Percentiles rank a stretch among this genome's conserved stretches.
Conservation (phyloP, 2,329 filamentous ascomycete genomes). For the Neofusicoccum sp. region DNA sequence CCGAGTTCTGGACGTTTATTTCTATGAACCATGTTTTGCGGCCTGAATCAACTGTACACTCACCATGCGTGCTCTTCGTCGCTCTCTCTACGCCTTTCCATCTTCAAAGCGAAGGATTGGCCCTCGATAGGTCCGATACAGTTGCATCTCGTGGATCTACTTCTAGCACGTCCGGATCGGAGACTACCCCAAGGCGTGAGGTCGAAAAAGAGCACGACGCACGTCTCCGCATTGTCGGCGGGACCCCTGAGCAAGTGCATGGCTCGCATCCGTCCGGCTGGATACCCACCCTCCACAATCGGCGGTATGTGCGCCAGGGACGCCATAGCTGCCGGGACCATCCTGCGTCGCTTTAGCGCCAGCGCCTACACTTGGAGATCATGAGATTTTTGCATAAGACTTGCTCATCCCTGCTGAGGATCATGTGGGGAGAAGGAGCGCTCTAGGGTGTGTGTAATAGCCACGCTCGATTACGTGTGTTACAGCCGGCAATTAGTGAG, state of each 20-base stretch:
- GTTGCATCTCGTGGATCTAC: background rate
- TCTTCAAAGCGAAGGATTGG: too few species aligned
- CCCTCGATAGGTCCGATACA: background rate
- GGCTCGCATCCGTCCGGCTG: slow-evolving; percentile 5
- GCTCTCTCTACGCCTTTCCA: too few species aligned
- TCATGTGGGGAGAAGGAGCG: background rate
- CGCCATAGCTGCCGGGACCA: background rate
- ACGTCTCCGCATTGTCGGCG: background rate
- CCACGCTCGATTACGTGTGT: background rate
- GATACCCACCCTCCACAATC: slow-evolving; percentile 10
- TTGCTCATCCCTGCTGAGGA: background rate
- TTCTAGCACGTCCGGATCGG: background rate
- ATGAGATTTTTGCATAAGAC: slow-evolving; percentile 8
- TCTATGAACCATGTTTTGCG: too few species aligned
- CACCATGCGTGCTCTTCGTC: too few species aligned
- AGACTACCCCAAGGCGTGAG: background rate
- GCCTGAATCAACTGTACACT: too few species aligned
- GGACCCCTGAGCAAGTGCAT: background rate
- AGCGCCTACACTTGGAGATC: background rate
- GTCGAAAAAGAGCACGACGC: slow-evolving; percentile 1
- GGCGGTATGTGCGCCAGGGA: background rate
- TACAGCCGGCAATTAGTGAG: background rate
- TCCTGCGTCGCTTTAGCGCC: background rate
- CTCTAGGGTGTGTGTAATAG: background rate
- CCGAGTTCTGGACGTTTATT: too few species aligned